Percentiles rank a stretch among this genome's conserved stretches.
These are phyloP conservation scores for Paramecium pentaurelia DNA, from an alignment of 73 alveolate species.

Conservation along the genomic window DNA sequence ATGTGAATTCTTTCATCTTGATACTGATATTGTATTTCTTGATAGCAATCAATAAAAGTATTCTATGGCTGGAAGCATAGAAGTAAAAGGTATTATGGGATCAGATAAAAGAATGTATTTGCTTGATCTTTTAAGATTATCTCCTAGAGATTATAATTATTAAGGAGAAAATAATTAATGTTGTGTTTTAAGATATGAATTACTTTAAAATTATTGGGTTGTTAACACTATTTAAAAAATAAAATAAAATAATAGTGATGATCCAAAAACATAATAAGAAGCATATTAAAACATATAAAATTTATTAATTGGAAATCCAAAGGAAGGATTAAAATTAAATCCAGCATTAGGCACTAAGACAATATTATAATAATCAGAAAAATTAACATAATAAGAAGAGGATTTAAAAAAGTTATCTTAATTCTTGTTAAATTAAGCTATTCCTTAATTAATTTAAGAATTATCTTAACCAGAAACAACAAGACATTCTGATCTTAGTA, in stretches of 20 bases:
- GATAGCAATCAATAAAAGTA: conserved; percentile 71
- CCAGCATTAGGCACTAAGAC: conserved; percentile 38
- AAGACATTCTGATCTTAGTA: conserved; percentile 69
- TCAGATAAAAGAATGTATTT: conserved; percentile 86
- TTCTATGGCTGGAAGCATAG: conserved; percentile 81
- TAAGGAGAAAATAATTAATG: conserved; percentile 69
- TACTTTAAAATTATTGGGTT: conserved; percentile 71
- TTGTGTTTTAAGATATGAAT: conserved; percentile 84
- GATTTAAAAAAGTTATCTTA: conserved; percentile 65
- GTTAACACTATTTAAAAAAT: conserved; percentile 58
- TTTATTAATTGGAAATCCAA: conserved; percentile 58
- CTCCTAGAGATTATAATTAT: conserved; percentile 90
- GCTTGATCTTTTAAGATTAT: conserved; percentile 80
- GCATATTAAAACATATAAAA: conserved; percentile 58
- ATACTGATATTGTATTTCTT: conserved; percentile 60
- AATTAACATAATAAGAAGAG: conserved; percentile 56
- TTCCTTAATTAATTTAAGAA: conserved; percentile 72
- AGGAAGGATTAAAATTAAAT: conserved; percentile 59
- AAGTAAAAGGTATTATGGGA: conserved; percentile 90
- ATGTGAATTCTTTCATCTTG: conserved; percentile 73
- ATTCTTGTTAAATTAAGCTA: conserved; percentile 67
- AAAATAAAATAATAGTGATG: conserved; percentile 65
- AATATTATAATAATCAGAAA: conserved; percentile 8
- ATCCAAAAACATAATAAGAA: conserved; percentile 39
- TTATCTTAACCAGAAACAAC: conserved; percentile 69